phyloP scores from a whole-genome alignment of 805 yeast genomes.

The Kuraishia borneana region DNA sequence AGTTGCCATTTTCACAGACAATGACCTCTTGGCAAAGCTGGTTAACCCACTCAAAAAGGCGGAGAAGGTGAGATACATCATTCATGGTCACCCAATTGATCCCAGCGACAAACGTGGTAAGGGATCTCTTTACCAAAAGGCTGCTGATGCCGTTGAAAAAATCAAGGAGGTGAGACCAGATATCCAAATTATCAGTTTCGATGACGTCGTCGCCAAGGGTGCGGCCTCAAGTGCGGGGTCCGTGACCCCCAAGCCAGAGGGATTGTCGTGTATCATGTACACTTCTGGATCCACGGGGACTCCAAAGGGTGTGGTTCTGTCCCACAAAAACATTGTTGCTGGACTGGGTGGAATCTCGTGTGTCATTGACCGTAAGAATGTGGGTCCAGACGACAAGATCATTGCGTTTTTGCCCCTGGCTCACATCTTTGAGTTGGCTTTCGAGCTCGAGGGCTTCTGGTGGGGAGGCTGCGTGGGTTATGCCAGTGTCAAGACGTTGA shows the following conservation, averaged over 20 bases:
- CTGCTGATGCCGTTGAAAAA: conserved; percentile 45
- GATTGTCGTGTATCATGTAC: conserved; percentile 70
- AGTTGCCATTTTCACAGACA: conserved; percentile 75
- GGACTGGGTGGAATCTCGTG: conserved; percentile 78
- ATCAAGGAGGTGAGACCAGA: conserved; percentile 67
- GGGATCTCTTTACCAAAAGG: conserved; percentile 48
- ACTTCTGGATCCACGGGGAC: conserved; percentile 82
- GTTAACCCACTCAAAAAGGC: conserved; percentile 64
- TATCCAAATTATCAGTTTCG: conserved; percentile 49
- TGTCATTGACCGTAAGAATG: conserved; percentile 39
- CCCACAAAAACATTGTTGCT: conserved; percentile 60
- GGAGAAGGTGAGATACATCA: conserved; percentile 48
- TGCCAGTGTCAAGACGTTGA: conserved; percentile 84
- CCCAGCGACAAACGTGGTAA: conserved; percentile 49
- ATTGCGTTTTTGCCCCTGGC: conserved; percentile 92
- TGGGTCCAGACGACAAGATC: conserved; percentile 54
- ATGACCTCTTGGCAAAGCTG: conserved; percentile 53
- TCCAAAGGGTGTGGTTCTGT: conserved; percentile 74
- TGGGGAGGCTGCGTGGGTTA: conserved; percentile 92
- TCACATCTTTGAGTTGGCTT: conserved; percentile 86
- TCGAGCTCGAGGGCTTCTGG: conserved; percentile 66
- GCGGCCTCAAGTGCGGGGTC: conserved; percentile 25
- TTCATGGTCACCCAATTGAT: conserved; percentile 56
- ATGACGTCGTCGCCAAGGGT: conserved; percentile 62
- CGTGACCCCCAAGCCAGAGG: conserved; percentile 43